Conservation (phyloP, 208 protist species). For the Angomonas deanei region DNA sequence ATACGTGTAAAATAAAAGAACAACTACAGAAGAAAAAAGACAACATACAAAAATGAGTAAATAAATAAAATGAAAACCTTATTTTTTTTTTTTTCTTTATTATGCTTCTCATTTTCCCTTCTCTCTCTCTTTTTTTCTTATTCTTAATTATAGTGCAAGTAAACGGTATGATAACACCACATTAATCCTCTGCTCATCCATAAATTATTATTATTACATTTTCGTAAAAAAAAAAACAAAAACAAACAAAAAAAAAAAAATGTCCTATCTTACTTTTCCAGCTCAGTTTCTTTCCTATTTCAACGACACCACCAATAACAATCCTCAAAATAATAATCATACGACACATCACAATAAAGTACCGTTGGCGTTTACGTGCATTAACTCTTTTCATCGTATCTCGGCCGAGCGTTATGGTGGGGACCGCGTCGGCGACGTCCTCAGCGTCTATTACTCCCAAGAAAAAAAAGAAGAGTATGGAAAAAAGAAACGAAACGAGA, state of each 20-base stretch:
- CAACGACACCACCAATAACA: too few species aligned
- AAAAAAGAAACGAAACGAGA: too few species aligned
- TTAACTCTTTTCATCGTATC: background rate
- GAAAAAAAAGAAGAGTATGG: background rate
- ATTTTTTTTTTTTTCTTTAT: background rate
- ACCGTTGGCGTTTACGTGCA: background rate
- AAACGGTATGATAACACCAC: background rate
- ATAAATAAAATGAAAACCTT: background rate
- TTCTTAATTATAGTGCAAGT: background rate
- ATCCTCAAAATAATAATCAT: background rate
- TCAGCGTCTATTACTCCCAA: too few species aligned
- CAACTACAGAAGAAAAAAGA: background rate
- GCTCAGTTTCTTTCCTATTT: background rate
- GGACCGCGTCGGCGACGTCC: too few species aligned
- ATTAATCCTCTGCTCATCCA: background rate
- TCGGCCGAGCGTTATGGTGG: background rate
- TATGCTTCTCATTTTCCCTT: too few species aligned
- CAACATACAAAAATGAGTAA: background rate
- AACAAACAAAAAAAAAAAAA: slow-evolving; percentile 5
- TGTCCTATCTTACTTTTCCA: background rate
- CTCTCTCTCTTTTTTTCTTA: background rate
- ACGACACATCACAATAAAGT: background rate
- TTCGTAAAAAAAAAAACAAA: background rate
- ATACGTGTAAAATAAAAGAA: background rate
- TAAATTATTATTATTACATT: background rate